Base-by-base conservation (phyloP, 331 rosid genomes). In the Acacia pycnantha region DNA sequence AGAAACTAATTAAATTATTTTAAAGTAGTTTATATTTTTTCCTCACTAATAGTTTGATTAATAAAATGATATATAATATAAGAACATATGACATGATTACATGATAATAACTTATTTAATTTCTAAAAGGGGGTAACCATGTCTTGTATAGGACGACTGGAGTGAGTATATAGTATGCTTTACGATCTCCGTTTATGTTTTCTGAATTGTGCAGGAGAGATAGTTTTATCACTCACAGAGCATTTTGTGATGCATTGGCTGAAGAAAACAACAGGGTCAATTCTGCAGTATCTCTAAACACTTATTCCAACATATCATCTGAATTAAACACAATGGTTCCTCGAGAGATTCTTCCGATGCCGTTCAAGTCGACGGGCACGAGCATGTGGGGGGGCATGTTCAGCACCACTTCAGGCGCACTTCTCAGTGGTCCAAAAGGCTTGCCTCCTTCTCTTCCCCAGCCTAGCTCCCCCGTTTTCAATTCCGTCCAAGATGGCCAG, bases 221-320 rank as follows among this genome's bases (percentile, higher is more conserved):
- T 50, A 91, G 95, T 74, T 91, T 91, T n/a, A 85, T 91, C 84
- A 86, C 95, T 8, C 93, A 91, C 85, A 89, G 93, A 51, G 95
- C 93, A 18, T 91, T 91, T 29, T 91, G 93, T 76, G 95, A 91
- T 66, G 93, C 95, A 48, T 83, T 91, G 81, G 81, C 89, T 27
- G 93, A 89, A 81, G 90, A 89, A 86, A 91, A 91, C 90, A 88
- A 89, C 84, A 74, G 84, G 83, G 90, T 88, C 50, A 89, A 83
- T 86, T 56, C 27, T 56, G 62, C 62, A 46, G 65, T 82, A 81
- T 87, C 92, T 26, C 44, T 69, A 26, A 77, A 61, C 81, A 71
- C 73, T 14, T 72, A 74, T 79, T 73, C 92, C 48, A 84, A 67
- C 56, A 10, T 70, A 27, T 70, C 77, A 19, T 21, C 13, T 21